Evolutionary conservation across 1,139 yeast genomes (phyloP).

Genomic region (Yamadazyma membranifaciens): DNA sequence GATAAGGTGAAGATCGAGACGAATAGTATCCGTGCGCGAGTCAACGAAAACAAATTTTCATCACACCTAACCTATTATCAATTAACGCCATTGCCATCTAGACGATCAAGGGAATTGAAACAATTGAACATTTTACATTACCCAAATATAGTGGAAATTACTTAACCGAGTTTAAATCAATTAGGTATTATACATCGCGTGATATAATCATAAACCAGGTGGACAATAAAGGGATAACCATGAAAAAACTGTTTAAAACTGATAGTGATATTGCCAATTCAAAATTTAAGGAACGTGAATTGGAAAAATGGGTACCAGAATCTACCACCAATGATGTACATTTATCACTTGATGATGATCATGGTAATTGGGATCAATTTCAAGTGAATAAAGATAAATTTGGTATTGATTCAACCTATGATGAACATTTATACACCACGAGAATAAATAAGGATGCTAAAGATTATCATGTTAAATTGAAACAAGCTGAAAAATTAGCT

Average conservation of each 20-base stretch:
- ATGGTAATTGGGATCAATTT: constrained; percentile 85
- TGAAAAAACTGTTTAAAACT: constrained; percentile 56
- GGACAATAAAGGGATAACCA: not conserved
- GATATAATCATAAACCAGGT: too few relatives aligned
- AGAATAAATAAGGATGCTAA: constrained; percentile 74
- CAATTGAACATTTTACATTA: too few relatives aligned
- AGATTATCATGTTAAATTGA: constrained; percentile 62
- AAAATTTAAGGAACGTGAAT: constrained; percentile 59
- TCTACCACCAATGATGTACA: constrained; percentile 25
- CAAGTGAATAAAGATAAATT: constrained; percentile 84
- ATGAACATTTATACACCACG: constrained; percentile 89
- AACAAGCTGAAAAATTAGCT: constrained; percentile 77
- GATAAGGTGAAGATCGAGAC: too few relatives aligned
- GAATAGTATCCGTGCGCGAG: too few relatives aligned
- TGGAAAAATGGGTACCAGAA: constrained; percentile 87
- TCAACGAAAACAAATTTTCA: too few relatives aligned
- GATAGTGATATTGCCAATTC: constrained; percentile 75
- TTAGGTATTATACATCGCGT: not conserved
- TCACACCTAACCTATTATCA: too few relatives aligned
- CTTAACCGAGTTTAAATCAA: constrained; percentile 29
- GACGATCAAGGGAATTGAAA: too few relatives aligned
- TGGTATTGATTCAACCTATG: constrained; percentile 83
- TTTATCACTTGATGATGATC: constrained; percentile 45
- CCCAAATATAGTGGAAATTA: not conserved
- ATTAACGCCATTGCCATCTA: too few relatives aligned